Evolutionary conservation across 192 early-diverging fungal genomes (phyloP).

Genomic region (Backusella circina): DNA sequence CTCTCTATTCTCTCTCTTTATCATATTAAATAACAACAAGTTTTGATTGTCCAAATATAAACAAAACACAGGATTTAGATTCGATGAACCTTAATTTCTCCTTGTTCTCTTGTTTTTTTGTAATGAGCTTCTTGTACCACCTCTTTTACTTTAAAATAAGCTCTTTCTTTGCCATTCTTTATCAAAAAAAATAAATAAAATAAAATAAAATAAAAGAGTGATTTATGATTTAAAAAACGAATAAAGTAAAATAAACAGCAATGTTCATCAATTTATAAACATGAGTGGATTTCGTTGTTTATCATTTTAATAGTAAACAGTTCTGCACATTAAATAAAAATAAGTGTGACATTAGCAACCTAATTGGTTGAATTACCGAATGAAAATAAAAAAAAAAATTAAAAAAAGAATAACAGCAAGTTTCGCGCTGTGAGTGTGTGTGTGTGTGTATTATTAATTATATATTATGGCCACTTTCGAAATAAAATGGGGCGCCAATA

Average conservation of each 20-base stretch:
- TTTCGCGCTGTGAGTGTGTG: too few species aligned
- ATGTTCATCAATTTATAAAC: background rate
- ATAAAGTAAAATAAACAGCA: background rate
- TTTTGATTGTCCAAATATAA: background rate
- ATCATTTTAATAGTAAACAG: background rate
- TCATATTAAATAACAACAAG: background rate
- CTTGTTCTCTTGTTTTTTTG: background rate
- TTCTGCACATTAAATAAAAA: background rate
- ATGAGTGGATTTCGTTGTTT: background rate
- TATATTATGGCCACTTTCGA: slow-evolving; percentile 2
- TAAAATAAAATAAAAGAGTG: background rate
- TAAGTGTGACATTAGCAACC: background rate
- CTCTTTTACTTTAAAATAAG: background rate
- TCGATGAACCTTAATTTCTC: background rate
- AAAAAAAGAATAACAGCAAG: background rate
- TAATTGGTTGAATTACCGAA: background rate
- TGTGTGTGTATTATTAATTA: background rate
- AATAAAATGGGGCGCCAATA: background rate
- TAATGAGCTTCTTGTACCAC: background rate
- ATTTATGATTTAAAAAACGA: background rate
- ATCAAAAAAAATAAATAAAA: background rate
- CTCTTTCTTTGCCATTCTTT: background rate
- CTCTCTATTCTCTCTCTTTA: background rate
- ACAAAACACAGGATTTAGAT: background rate
- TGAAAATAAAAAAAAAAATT: background rate